Conservation (phyloP, 1,284 basidiomycete species). For the Melampsora americana region DNA sequence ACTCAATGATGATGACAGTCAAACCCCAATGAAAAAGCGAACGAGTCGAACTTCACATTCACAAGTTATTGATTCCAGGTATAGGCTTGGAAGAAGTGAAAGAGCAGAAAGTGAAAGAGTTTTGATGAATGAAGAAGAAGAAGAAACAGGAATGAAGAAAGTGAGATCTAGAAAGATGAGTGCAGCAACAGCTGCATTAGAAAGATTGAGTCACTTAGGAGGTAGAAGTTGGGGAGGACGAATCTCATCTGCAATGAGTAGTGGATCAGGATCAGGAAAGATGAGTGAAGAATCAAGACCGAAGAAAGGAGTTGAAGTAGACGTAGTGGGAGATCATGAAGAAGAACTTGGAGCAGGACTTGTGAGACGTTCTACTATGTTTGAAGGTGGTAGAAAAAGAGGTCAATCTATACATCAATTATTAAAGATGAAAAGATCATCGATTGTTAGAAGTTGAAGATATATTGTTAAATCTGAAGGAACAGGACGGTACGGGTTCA, state of each 20-base stretch:
- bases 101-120: neutral
- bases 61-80: too few species aligned
- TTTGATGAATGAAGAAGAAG: neutral
- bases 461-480: neutral
- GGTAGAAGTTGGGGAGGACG: neutral
- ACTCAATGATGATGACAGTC: neutral
- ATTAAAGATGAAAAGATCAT: neutral
- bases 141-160: neutral
- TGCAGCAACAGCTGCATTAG: neutral
- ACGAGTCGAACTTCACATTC: too few species aligned
- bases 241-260: neutral
- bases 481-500: neutral
- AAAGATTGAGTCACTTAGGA: constrained; percentile 1
- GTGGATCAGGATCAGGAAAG: neutral
- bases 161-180: neutral
- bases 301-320: neutral
- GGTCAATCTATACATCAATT: neutral
- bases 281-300: neutral
- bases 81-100: neutral
- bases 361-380: neutral
- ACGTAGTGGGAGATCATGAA: neutral
- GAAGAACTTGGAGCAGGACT: neutral
- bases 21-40: neutral
- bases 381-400: neutral
- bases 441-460: neutral